Base-by-base conservation (phyloP, 1,284 basidiomycete genomes). In the Leccinum subrobustum region DNA sequence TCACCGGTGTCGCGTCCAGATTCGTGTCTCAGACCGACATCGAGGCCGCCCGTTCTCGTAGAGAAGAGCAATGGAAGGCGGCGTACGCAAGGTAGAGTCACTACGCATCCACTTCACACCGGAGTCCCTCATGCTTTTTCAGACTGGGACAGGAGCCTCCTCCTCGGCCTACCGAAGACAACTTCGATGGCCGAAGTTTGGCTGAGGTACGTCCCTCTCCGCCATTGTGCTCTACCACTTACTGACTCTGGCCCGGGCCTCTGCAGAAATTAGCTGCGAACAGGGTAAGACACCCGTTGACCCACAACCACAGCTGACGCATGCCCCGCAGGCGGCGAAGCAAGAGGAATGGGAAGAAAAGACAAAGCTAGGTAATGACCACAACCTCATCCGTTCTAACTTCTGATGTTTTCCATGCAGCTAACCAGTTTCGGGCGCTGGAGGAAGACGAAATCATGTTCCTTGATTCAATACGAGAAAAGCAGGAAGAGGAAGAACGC, bases 271-370 rank as follows among this genome's bases (percentile, higher is more conserved):
- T 92, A 61, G 91, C 89, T 65, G 89, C 89, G 56, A 92, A 93
- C 74, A 87, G 83, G 81, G 90, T 91, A 76, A 73, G 78, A 65
- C 47, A 51, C 57, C 42, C 57, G 39, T 57, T n/a, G 52, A 57
- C 64, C 56, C 60, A 60, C 60, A 8, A 42, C 51, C 54, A 54
- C 64, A 58, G 48, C 61, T 63, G 56, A 65, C 64, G 70, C 57
- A 71, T 64, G 66, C 68, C 63, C 18, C 65, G 64, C 66, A 93
- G 91, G 84, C 87, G 69, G 86, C 89, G 65, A 95, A 95, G 75
- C 92, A 94, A 76, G 93, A 95, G 76, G 91, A 95, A 84, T 96
- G 93, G 91, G 94, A 96, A 71, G 90, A 93, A 72, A 91, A 91
- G 73, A 93, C 90, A 72, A 95, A 95, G 74, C 83, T 96, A 76